phyloP scores from a whole-genome alignment of 345 rosid genomes.

The Adansonia digitata region DNA sequence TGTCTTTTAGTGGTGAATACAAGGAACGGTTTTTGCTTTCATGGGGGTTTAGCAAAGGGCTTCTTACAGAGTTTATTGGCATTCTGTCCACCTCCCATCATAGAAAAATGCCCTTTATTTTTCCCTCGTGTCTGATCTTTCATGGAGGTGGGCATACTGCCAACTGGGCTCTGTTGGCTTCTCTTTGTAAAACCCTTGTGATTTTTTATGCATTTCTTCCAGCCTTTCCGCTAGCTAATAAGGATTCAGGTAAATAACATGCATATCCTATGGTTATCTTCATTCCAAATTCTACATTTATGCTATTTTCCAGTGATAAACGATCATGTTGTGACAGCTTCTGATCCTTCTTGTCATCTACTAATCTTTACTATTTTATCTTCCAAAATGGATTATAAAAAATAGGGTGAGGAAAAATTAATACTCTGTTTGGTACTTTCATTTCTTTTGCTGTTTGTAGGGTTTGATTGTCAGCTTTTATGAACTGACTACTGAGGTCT shows the following conservation, averaged over 20 bases:
- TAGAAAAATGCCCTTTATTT: not conserved
- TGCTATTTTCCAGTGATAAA: not conserved
- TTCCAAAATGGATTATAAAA: not conserved
- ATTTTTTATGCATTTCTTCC: slow-evolving; percentile 14
- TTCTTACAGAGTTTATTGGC: slow-evolving; percentile 84
- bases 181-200: slow-evolving; percentile 74
- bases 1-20: slow-evolving; percentile 11
- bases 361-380: not conserved
- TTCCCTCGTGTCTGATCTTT: not conserved
- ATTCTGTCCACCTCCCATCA: slow-evolving; percentile 97
- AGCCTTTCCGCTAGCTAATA: not conserved
- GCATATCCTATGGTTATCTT: not conserved
- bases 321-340: not conserved
- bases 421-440: not conserved
- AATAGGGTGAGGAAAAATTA: too few relatives aligned
- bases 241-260: slow-evolving; percentile 23
- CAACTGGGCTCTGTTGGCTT: slow-evolving; percentile 75
- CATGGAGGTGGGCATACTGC: slow-evolving; percentile 83
- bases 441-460: slow-evolving; percentile 2
- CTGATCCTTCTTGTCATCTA: not conserved
- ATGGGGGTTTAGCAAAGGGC: slow-evolving; percentile 80
- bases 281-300: not conserved
- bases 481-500: not conserved
- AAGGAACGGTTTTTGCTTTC: slow-evolving; percentile 28
- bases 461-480: not conserved